phyloP scores from a whole-genome alignment of 1,284 basidiomycete species.

The Rhodofomes roseus region DNA sequence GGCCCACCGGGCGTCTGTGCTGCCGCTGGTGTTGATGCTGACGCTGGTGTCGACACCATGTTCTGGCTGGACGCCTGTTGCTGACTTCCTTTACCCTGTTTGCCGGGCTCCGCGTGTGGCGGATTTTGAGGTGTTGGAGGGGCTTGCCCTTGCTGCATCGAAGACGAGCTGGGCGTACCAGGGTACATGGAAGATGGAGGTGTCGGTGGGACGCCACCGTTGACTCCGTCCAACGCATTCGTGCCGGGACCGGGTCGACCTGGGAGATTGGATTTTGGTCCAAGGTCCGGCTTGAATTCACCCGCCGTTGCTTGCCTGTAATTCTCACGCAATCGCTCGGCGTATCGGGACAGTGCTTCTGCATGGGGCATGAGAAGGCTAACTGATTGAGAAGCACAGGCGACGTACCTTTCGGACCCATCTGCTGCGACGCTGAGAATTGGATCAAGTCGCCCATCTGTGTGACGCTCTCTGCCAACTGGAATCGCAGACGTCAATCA shows the following conservation, averaged over 20 bases:
- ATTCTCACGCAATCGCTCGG: slow-evolving; percentile 40
- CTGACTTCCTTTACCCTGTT: slow-evolving; percentile 50
- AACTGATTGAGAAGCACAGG: not conserved
- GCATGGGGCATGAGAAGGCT: not conserved
- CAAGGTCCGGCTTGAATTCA: not conserved
- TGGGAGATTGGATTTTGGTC: not conserved
- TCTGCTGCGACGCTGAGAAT: slow-evolving; percentile 47
- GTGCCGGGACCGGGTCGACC: slow-evolving; percentile 1
- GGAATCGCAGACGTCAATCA: not conserved
- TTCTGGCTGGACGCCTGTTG: slow-evolving; percentile 29
- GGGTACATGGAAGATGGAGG: slow-evolving; percentile 8
- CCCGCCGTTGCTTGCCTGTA: slow-evolving; percentile 9
- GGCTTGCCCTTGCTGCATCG: slow-evolving; percentile 32
- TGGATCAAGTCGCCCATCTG: slow-evolving; percentile 73
- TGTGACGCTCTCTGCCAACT: slow-evolving; percentile 74
- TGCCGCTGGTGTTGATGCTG: slow-evolving; percentile 26
- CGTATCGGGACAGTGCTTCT: slow-evolving; percentile 44
- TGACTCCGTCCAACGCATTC: slow-evolving; percentile 9
- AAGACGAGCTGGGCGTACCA: slow-evolving; percentile 3
- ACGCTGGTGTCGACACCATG: slow-evolving; percentile 36
- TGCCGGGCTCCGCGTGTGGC: slow-evolving; percentile 44
- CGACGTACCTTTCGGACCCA: slow-evolving; percentile 63
- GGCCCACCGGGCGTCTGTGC: slow-evolving; percentile 31
- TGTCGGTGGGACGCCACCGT: slow-evolving; percentile 3
- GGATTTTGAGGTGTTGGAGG: slow-evolving; percentile 35